Evolutionary conservation across 148 eudicot species (phyloP).

Genomic region (Vaccinium corymbosum): DNA sequence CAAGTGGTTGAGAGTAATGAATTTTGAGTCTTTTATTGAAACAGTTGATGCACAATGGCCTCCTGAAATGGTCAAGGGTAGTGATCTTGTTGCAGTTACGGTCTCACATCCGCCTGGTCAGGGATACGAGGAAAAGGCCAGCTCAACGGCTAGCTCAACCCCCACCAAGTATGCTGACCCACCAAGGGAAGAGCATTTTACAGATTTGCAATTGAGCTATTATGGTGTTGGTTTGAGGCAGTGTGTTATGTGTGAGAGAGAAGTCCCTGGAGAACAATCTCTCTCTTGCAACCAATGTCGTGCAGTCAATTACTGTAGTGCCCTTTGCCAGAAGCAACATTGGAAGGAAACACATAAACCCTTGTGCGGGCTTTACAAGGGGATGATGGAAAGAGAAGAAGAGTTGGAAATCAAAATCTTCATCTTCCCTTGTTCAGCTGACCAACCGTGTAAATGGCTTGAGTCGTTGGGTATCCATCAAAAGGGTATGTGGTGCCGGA

Average conservation of each 20-base stretch:
- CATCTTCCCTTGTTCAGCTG: constrained; percentile 36
- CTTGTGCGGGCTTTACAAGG: constrained; percentile 48
- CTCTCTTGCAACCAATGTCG: constrained; percentile 37
- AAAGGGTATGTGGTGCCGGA: constrained; percentile 59
- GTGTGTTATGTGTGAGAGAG: constrained; percentile 47
- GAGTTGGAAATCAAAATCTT: constrained; percentile 50
- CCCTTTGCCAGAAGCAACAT: constrained; percentile 47
- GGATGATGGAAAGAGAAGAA: constrained; percentile 59
- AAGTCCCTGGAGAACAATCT: constrained; percentile 39
- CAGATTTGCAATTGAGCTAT: constrained; percentile 23
- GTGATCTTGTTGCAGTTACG: constrained; percentile 60
- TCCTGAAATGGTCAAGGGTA: constrained; percentile 36
- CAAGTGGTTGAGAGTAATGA: constrained; percentile 31
- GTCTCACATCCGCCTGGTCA: constrained; percentile 58
- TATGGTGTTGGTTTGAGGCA: constrained; percentile 27
- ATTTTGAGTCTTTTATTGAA: constrained; percentile 63
- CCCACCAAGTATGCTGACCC: constrained; percentile 40
- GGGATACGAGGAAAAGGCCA: constrained; percentile 43
- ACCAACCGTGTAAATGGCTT: constrained; percentile 47
- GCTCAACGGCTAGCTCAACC: constrained; percentile 44
- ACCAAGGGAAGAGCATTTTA: constrained; percentile 35
- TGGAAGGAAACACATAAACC: constrained; percentile 48
- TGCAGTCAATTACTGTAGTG: constrained; percentile 41
- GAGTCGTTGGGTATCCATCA: constrained; percentile 45
- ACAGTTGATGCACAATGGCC: constrained; percentile 74